Percentiles rank a stretch among this genome's conserved stretches.
Conservation (phyloP, 139 green algal genomes). For the Chlamydomonas sp. region DNA sequence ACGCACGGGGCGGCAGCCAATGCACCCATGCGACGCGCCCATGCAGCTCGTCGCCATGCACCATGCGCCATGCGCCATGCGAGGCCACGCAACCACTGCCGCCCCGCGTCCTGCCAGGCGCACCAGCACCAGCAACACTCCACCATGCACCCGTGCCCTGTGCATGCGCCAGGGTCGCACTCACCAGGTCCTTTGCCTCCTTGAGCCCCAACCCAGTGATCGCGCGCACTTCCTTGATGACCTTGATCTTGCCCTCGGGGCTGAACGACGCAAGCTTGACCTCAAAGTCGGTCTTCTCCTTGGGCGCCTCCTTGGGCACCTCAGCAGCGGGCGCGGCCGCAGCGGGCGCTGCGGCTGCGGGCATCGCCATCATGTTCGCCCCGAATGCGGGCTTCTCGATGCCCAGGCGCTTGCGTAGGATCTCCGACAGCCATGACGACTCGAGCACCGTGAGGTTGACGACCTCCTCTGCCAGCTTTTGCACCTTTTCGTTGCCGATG, state of each 20-base stretch:
- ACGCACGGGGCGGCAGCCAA: no score
- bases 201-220: slow-evolving; percentile 92
- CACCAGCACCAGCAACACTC: not conserved
- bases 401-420: slow-evolving; percentile 60
- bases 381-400: slow-evolving; percentile 38
- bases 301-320: slow-evolving; percentile 26
- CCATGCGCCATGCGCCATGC: no score
- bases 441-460: slow-evolving; percentile 68
- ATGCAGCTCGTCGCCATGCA: no score
- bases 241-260: slow-evolving; percentile 91
- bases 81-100: no score
- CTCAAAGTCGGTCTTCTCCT: slow-evolving; percentile 92
- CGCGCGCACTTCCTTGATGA: slow-evolving; percentile 97
- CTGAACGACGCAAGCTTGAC: slow-evolving; percentile 92
- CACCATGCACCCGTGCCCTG: not conserved
- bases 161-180: not conserved
- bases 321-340: slow-evolving; percentile 12
- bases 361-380: slow-evolving; percentile 37
- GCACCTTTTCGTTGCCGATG: slow-evolving; percentile 33
- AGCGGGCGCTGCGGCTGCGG: slow-evolving; percentile 15
- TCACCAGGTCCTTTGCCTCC: slow-evolving; percentile 95
- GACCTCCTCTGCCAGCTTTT: slow-evolving; percentile 63
- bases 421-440: slow-evolving; percentile 58
- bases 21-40: no score
- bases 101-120: no score